A percentile compares a stretch with the other conserved stretches of the same genome.
Conservation (phyloP, 1,284 basidiomycete genomes). For the Xanthoconium separans region DNA sequence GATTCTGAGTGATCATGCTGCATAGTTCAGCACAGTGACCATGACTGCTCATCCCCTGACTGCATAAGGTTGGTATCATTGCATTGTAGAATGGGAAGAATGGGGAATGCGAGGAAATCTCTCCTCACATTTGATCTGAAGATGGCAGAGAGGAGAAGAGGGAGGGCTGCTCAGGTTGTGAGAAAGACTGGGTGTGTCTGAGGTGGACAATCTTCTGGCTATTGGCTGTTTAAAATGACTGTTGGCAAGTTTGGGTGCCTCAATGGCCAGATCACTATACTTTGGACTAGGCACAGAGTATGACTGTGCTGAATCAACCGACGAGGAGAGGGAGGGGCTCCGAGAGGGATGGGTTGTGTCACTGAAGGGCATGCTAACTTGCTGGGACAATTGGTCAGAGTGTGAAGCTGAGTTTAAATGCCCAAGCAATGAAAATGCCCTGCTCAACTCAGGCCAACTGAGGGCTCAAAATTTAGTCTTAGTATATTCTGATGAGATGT, state of each 20-base stretch:
- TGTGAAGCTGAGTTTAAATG: too few relatives aligned
- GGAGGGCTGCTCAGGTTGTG: not conserved
- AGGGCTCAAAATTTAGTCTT: too few relatives aligned
- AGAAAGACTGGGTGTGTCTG: not conserved
- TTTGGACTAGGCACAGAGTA: not conserved
- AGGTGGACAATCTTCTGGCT: not conserved
- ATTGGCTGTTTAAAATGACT: not conserved
- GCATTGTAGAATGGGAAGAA: not conserved
- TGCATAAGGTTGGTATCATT: not conserved
- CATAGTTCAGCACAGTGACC: not conserved
- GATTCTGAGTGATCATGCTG: not conserved
- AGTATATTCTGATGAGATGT: too few relatives aligned
- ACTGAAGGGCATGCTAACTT: too few relatives aligned
- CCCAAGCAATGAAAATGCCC: too few relatives aligned
- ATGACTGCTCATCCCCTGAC: not conserved
- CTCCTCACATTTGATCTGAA: not conserved
- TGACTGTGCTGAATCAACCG: not conserved
- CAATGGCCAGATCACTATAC: not conserved
- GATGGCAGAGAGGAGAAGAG: not conserved
- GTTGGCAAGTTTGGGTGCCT: not conserved
- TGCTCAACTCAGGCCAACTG: too few relatives aligned
- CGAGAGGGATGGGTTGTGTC: not conserved
- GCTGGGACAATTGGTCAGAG: too few relatives aligned
- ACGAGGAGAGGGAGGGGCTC: not conserved
- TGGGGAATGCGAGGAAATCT: not conserved